Percentiles rank a stretch among this genome's conserved stretches.
Evolutionary conservation across 495 filamentous ascomycete species (phyloP).

Genomic region (Neurospora sp.): DNA sequence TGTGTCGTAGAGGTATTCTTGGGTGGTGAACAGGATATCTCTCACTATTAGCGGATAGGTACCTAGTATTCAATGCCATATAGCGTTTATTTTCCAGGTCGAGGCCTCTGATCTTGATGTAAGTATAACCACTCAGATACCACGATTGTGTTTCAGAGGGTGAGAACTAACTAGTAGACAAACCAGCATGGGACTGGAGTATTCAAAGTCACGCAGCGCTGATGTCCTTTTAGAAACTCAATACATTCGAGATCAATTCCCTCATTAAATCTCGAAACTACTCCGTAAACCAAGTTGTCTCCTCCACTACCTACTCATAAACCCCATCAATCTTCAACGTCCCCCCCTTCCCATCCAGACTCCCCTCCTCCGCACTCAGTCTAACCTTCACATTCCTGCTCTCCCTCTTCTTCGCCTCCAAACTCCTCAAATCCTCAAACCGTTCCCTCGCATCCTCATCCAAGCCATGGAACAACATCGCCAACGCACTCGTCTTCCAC

Average conservation of each 20-base stretch:
- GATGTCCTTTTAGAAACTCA: not conserved
- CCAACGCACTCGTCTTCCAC: constrained; percentile 19
- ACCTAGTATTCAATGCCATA: too few species aligned
- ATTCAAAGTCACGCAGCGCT: not conserved
- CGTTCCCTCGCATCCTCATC: constrained; percentile 8
- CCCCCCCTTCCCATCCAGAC: not conserved
- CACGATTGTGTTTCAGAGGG: not conserved
- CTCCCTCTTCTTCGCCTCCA: constrained; percentile 13
- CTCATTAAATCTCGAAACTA: not conserved
- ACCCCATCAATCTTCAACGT: constrained; percentile 4
- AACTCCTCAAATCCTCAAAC: constrained; percentile 7
- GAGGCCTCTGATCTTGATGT: too few species aligned
- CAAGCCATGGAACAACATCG: constrained; percentile 16
- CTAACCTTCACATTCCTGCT: constrained; percentile 11
- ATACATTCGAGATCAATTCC: not conserved
- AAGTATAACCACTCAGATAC: not conserved
- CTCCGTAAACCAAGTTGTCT: too few species aligned
- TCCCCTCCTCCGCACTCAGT: not conserved
- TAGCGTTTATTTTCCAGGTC: too few species aligned
- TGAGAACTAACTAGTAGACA: not conserved
- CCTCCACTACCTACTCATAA: not conserved
- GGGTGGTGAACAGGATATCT: too few species aligned
- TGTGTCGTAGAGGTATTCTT: too few species aligned
- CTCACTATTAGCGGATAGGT: too few species aligned
- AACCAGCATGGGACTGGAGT: not conserved